A percentile compares a stretch with the other conserved stretches of the same genome.
phyloP scores from a whole-genome alignment of 2,329 filamentous ascomycete species.

The Microcyclosporella mali region DNA sequence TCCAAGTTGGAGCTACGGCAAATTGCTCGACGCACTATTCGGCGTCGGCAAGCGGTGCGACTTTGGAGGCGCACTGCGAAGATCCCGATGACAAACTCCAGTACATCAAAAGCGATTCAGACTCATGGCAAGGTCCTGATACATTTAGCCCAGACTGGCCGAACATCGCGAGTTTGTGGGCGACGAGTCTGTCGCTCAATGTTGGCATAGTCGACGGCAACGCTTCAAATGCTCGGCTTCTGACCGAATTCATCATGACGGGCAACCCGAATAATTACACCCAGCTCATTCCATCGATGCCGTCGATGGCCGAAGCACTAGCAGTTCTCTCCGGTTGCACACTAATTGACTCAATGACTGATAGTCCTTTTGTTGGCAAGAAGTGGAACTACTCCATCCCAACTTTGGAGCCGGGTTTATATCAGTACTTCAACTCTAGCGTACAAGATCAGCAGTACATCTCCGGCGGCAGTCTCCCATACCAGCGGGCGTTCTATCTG shows the following conservation, averaged over 20 bases:
- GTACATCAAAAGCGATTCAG: constrained; percentile 48
- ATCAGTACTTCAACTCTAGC: constrained; percentile 58
- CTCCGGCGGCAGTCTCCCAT: constrained; percentile 54
- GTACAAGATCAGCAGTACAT: constrained; percentile 63
- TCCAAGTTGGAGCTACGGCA: constrained; percentile 58
- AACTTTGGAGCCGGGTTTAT: constrained; percentile 34
- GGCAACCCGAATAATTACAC: constrained; percentile 39
- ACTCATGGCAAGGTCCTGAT: constrained; percentile 49
- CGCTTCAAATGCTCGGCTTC: constrained; percentile 39
- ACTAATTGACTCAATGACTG: constrained; percentile 53
- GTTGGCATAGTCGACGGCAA: constrained; percentile 39
- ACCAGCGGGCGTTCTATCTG: constrained; percentile 62
- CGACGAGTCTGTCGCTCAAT: constrained; percentile 38
- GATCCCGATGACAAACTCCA: constrained; percentile 48
- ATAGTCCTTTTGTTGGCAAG: constrained; percentile 54
- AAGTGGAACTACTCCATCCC: constrained; percentile 35
- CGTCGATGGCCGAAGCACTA: constrained; percentile 67
- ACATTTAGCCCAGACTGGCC: constrained; percentile 38
- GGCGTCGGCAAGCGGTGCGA: constrained; percentile 47
- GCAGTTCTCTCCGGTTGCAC: constrained; percentile 65
- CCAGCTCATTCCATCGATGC: constrained; percentile 35
- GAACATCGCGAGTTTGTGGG: constrained; percentile 40
- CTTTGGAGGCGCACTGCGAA: constrained; percentile 57
- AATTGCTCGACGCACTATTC: constrained; percentile 58
- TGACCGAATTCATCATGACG: constrained; percentile 40